These are phyloP conservation scores for Aspergillus ustus DNA, from an alignment of 2,329 filamentous ascomycete genomes.

Conservation along the genomic window DNA sequence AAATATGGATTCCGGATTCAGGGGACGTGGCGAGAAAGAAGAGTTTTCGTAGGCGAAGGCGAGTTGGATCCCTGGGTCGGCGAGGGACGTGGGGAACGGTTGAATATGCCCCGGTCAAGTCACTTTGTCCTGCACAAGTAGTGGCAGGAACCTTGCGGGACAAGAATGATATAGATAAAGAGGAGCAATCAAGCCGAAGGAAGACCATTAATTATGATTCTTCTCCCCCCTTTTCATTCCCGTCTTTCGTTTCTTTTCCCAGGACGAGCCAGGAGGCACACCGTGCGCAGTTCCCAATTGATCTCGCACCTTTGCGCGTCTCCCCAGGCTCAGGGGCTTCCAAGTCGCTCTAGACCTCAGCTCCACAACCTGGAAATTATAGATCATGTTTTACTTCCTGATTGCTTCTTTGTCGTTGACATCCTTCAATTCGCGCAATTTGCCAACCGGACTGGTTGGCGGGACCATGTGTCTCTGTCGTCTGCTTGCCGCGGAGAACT, in stretches of 20 bases:
- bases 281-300: slow-evolving; percentile 14
- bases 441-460: background rate
- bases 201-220: slow-evolving; percentile 1
- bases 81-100: slow-evolving; percentile 1
- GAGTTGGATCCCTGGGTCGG: slow-evolving; percentile 3
- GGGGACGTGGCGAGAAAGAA: slow-evolving; percentile 4
- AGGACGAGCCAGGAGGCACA: slow-evolving; percentile 18
- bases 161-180: slow-evolving; percentile 3
- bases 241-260: slow-evolving; percentile 18
- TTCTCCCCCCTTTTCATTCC: slow-evolving; percentile 15
- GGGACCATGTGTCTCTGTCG: background rate
- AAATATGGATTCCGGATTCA: slow-evolving; percentile 1
- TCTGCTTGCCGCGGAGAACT: background rate
- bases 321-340: slow-evolving; percentile 8
- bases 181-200: background rate
- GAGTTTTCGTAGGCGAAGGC: slow-evolving; percentile 4
- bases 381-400: background rate
- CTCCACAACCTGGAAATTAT: background rate
- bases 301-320: background rate
- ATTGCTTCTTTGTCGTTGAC: background rate
- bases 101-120: background rate
- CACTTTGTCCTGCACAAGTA: background rate
- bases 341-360: background rate
- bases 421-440: background rate
- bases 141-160: background rate